phyloP scores from a whole-genome alignment of 257 asterid species.

The Salvia rosmarinus region DNA sequence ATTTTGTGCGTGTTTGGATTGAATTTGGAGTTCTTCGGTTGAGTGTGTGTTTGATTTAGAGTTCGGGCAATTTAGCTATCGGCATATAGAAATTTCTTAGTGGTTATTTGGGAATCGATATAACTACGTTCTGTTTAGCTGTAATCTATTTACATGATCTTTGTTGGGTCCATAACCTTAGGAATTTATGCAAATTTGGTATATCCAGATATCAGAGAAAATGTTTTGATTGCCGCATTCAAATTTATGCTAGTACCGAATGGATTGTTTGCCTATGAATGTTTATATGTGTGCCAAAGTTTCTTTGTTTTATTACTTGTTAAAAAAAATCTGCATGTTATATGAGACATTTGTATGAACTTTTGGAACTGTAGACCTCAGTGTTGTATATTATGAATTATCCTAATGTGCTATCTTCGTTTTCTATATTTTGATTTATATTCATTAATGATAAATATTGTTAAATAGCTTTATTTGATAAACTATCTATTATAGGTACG shows the following conservation, averaged over 20 bases:
- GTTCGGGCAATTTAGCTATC: neutral
- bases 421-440: neutral
- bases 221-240: neutral
- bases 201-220: neutral
- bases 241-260: neutral
- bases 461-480: neutral
- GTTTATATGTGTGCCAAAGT: neutral
- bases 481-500: conserved; percentile 60
- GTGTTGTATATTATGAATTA: conserved; percentile 7
- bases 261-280: neutral
- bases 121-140: neutral
- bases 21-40: conserved; percentile 16
- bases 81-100: neutral
- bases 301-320: neutral
- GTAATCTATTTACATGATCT: neutral
- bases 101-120: conserved; percentile 3
- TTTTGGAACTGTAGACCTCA: neutral
- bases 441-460: conserved; percentile 11
- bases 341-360: neutral
- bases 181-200: neutral
- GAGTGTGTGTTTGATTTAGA: neutral
- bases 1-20: conserved; percentile 12
- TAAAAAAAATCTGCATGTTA: neutral
- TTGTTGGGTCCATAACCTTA: neutral
- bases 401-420: neutral